A percentile compares a stretch with the other conserved stretches of the same genome.
Conservation (phyloP, 1,139 yeast genomes). For the Yamadazyma kanchanaburiensis region DNA sequence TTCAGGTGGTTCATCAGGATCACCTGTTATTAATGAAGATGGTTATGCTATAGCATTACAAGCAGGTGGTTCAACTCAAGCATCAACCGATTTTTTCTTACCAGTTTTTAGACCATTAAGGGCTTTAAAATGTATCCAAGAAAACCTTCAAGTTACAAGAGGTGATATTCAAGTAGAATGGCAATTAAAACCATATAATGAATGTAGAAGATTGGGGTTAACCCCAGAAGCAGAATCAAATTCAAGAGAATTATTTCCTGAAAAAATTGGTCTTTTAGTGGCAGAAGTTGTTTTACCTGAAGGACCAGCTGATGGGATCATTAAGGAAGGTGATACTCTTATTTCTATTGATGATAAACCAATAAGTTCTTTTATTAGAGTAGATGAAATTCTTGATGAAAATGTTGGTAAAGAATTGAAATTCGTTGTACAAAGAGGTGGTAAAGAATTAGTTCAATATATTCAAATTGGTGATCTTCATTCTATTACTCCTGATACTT, state of each 20-base stretch:
- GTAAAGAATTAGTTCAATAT: conserved; percentile 48
- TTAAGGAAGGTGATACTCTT: conserved; percentile 85
- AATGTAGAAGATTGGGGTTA: conserved; percentile 83
- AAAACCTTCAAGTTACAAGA: conserved; percentile 55
- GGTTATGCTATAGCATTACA: conserved; percentile 90
- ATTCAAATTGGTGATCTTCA: conserved; percentile 75
- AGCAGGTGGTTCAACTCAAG: conserved; percentile 91
- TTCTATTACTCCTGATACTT: conserved; percentile 75
- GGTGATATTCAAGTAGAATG: conserved; percentile 91
- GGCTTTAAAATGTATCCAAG: conserved; percentile 73
- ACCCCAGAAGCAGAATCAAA: conserved; percentile 68
- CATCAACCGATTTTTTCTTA: conserved; percentile 88
- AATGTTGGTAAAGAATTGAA: conserved; percentile 60
- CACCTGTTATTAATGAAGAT: conserved; percentile 87
- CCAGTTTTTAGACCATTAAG: conserved; percentile 83
- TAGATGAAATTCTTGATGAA: conserved; percentile 81
- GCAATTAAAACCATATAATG: conserved; percentile 84
- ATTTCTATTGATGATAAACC: conserved; percentile 66
- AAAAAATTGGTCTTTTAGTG: conserved; percentile 75
- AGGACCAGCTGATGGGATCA: conserved; percentile 76
- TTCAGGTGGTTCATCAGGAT: conserved; percentile 93
- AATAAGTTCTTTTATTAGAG: conserved; percentile 69
- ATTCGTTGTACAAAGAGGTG: conserved; percentile 71
- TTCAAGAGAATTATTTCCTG: conserved; percentile 71
- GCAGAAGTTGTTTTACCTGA: conserved; percentile 82